These are phyloP conservation scores for Lathyrus aphaca DNA, from an alignment of 306 rosid genomes.

Conservation along the genomic window DNA sequence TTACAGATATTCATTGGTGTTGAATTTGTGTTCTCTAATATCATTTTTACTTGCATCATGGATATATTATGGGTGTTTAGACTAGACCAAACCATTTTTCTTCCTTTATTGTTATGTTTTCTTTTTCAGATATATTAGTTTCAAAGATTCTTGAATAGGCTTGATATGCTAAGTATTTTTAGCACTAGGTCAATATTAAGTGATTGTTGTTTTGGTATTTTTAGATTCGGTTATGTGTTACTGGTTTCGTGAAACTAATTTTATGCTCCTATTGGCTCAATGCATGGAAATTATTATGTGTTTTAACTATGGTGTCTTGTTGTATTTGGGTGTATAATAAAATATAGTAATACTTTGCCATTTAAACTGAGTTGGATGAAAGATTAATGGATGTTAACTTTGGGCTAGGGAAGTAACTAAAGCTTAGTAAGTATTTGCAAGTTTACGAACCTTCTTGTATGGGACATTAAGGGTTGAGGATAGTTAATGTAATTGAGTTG, in stretches of 20 bases:
- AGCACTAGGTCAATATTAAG: constrained; percentile 23
- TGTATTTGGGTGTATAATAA: constrained; percentile 33
- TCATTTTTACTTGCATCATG: constrained; percentile 3
- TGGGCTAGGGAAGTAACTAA: too few species aligned
- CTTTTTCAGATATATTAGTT: too few species aligned
- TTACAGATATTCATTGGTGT: not conserved
- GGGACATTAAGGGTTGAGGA: too few species aligned
- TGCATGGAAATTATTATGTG: not conserved
- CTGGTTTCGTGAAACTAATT: constrained; percentile 33
- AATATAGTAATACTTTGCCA: too few species aligned
- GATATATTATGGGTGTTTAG: not conserved
- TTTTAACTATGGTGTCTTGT: constrained; percentile 31
- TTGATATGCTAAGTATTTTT: constrained; percentile 5
- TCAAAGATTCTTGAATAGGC: not conserved
- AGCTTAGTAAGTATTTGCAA: too few species aligned
- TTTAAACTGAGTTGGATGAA: too few species aligned
- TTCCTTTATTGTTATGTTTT: not conserved
- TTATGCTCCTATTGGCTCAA: constrained; percentile 6
- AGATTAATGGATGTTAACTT: too few species aligned
- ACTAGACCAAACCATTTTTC: constrained; percentile 6
- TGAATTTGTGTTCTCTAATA: constrained; percentile 7
- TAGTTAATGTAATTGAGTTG: too few species aligned
- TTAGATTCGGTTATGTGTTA: too few species aligned
- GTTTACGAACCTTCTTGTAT: too few species aligned
- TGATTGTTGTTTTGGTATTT: constrained; percentile 21